These are phyloP conservation scores for Monosporascus sp. DNA, from an alignment of 2,329 filamentous ascomycete genomes.

Conservation along the genomic window DNA sequence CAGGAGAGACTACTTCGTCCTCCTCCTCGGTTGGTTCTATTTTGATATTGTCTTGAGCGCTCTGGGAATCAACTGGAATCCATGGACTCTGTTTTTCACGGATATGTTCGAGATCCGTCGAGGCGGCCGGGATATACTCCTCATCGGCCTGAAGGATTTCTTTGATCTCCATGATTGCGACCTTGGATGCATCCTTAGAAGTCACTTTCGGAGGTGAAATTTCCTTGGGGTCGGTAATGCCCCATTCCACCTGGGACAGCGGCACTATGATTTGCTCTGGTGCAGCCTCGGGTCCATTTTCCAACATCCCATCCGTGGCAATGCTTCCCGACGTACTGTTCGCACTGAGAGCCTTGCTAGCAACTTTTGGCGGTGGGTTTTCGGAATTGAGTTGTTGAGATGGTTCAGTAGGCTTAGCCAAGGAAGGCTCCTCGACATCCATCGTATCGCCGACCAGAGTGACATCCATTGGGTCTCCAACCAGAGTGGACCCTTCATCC, in stretches of 20 bases:
- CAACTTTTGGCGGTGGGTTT: not conserved
- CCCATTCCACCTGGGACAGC: conserved; percentile 11
- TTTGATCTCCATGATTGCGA: conserved; percentile 1
- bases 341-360: not conserved
- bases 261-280: conserved; percentile 6
- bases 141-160: not conserved
- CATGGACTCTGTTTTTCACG: conserved; percentile 21
- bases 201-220: conserved; percentile 1
- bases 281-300: conserved; percentile 6
- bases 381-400: not conserved
- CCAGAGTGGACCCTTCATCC: conserved; percentile 17
- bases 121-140: not conserved
- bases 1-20: not conserved
- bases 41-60: conserved; percentile 8
- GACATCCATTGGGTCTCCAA: conserved; percentile 14
- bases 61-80: conserved; percentile 9
- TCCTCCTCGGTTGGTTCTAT: conserved; percentile 6
- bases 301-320: not conserved
- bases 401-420: not conserved
- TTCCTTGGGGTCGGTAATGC: conserved; percentile 1
- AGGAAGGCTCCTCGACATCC: conserved; percentile 6
- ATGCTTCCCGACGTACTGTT: not conserved
- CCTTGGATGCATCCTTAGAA: not conserved
- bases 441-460: conserved; percentile 17
- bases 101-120: not conserved